Evolutionary conservation across 208 protist species (phyloP).

Genomic region (Leishmania lainsoni): DNA sequence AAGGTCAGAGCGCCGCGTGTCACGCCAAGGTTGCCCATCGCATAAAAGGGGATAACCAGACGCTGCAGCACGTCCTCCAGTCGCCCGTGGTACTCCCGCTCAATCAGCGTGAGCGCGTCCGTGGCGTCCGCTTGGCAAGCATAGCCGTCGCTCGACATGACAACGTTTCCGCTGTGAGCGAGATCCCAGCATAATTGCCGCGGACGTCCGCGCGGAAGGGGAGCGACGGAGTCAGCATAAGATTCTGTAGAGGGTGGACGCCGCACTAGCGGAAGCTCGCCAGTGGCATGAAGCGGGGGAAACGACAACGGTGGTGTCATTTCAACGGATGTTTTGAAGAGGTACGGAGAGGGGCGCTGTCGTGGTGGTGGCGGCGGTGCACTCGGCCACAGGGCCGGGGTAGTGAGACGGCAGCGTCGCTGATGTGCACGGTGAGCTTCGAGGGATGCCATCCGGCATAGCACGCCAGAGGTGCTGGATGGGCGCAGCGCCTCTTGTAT

Average conservation of each 20-base stretch:
- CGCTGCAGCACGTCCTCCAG: slow-evolving; percentile 10
- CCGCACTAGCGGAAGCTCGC: neutral
- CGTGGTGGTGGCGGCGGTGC: neutral
- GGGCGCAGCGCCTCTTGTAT: slow-evolving; percentile 26
- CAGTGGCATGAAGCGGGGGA: neutral
- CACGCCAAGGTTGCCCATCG: slow-evolving; percentile 44
- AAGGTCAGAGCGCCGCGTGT: slow-evolving; percentile 43
- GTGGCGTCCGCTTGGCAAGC: slow-evolving; percentile 51
- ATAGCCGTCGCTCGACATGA: slow-evolving; percentile 50
- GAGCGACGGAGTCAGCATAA: neutral
- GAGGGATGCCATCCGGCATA: neutral
- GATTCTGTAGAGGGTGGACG: slow-evolving; percentile 12
- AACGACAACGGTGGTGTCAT: neutral
- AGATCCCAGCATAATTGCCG: slow-evolving; percentile 50
- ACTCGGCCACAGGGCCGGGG: neutral
- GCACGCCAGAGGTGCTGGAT: neutral
- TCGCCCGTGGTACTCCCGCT: slow-evolving; percentile 25
- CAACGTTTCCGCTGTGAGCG: slow-evolving; percentile 61
- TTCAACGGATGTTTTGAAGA: neutral
- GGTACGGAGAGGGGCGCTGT: neutral
- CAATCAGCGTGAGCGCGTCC: slow-evolving; percentile 39
- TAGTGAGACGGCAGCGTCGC: slow-evolving; percentile 14
- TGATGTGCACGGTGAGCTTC: slow-evolving; percentile 20
- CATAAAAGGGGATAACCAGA: slow-evolving; percentile 60
- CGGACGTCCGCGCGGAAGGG: neutral